A percentile compares a stretch with the other conserved stretches of the same genome.
Evolutionary conservation across 805 yeast species (phyloP).

Genomic region (Starmera caribaea): DNA sequence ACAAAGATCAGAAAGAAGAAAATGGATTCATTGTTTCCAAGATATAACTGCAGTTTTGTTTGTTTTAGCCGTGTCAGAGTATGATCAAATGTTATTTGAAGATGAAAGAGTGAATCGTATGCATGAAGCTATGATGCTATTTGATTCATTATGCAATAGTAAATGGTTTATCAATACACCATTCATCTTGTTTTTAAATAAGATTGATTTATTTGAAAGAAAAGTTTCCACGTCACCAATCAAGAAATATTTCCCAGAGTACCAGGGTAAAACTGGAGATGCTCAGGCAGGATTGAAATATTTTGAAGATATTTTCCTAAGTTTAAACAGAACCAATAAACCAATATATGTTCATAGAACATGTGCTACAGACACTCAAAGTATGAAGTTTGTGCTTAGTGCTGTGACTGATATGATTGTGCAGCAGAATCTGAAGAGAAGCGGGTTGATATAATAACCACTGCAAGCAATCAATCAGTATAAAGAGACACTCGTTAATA

Average conservation of each 20-base stretch:
- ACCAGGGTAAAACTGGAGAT: conserved; percentile 53
- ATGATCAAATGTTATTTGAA: conserved; percentile 86
- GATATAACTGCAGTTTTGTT: conserved; percentile 81
- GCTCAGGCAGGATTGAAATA: conserved; percentile 58
- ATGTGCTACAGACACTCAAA: conserved; percentile 86
- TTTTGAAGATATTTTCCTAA: conserved; percentile 59
- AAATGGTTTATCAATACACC: conserved; percentile 82
- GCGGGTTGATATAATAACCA: conserved; percentile 62
- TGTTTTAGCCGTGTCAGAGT: conserved; percentile 85
- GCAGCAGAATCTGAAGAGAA: conserved; percentile 68
- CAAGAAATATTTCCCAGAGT: conserved; percentile 68
- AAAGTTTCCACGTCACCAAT: conserved; percentile 64
- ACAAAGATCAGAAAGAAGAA: conserved; percentile 80
- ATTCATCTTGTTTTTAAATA: conserved; percentile 81
- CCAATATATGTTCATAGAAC: conserved; percentile 90
- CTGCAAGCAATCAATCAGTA: no score
- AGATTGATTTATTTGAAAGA: conserved; percentile 69
- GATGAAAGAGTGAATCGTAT: conserved; percentile 84
- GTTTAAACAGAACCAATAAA: conserved; percentile 49
- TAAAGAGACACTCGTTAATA: no score
- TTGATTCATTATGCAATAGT: conserved; percentile 76
- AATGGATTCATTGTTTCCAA: conserved; percentile 94
- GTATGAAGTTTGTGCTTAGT: conserved; percentile 82
- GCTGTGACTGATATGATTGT: conserved; percentile 91
- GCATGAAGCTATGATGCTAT: conserved; percentile 80